Conservation (phyloP, 805 yeast genomes). For the Suhomyces canberraensis region DNA sequence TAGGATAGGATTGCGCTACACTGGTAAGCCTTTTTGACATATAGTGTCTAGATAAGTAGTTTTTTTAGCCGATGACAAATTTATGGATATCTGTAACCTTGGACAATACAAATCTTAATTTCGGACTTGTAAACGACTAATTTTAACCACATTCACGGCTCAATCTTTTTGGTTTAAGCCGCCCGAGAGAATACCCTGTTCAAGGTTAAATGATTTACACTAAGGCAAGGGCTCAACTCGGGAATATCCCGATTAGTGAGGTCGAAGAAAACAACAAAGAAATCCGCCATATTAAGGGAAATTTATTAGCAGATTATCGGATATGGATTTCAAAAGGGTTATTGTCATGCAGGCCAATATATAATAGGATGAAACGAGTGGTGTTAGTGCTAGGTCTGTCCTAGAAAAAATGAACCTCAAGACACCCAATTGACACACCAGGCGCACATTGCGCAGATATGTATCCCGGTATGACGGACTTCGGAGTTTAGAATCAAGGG, state of each 20-base stretch:
- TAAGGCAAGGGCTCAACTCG: slow-evolving; percentile 1
- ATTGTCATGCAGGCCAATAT: not conserved
- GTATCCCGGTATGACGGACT: not conserved
- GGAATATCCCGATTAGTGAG: not conserved
- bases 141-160: not conserved
- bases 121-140: not conserved
- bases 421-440: no score
- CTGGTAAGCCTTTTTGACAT: no score
- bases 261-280: not conserved
- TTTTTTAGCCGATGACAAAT: slow-evolving; percentile 3
- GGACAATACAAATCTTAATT: not conserved
- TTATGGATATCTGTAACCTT: not conserved
- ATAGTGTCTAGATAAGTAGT: not conserved
- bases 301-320: not conserved
- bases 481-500: not conserved
- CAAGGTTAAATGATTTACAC: not conserved
- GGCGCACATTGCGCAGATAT: no score
- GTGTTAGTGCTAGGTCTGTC: no score
- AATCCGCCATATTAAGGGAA: not conserved
- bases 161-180: not conserved
- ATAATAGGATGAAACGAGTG: not conserved
- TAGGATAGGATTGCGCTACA: not conserved
- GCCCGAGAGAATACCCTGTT: no score
- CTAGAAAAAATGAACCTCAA: no score
- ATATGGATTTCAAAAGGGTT: not conserved